Evolutionary conservation across 352 stramenopile genomes (phyloP).

Genomic region (Phytopythium boreale): DNA sequence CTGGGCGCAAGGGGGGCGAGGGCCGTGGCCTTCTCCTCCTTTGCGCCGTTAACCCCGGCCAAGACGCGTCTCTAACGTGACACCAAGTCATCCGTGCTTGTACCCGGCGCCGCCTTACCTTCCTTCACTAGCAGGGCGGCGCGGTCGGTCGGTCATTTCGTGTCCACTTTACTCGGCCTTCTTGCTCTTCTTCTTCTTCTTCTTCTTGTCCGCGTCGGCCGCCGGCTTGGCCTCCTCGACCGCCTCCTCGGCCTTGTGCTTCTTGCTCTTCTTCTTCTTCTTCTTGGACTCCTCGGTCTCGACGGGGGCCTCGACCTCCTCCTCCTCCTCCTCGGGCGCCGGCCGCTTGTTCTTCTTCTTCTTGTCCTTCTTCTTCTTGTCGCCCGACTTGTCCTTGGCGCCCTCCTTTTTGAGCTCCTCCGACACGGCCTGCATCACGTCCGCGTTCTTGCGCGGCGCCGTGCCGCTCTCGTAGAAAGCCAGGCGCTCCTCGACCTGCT

Average conservation of each 20-base stretch:
- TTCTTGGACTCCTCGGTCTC: slow-evolving; percentile 74
- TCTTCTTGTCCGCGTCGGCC: slow-evolving; percentile 58
- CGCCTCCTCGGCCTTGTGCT: slow-evolving; percentile 27
- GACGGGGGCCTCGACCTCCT: slow-evolving; percentile 53
- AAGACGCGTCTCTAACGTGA: slow-evolving; percentile 9
- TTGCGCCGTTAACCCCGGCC: too few species aligned
- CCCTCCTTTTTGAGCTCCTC: slow-evolving; percentile 81
- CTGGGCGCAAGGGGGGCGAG: neutral
- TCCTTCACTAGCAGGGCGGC: neutral
- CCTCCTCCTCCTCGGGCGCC: slow-evolving; percentile 51
- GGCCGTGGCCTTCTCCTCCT: neutral
- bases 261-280: slow-evolving; percentile 33
- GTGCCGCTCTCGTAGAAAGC: slow-evolving; percentile 99
- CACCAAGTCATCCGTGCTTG: slow-evolving; percentile 3
- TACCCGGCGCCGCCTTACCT: neutral
- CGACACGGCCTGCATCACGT: slow-evolving; percentile 98
- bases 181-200: slow-evolving; percentile 78
- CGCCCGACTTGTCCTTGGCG: slow-evolving; percentile 49
- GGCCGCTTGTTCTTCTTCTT: slow-evolving; percentile 85
- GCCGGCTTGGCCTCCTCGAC: slow-evolving; percentile 11
- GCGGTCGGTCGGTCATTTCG: slow-evolving; percentile 3
- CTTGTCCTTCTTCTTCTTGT: slow-evolving; percentile 76
- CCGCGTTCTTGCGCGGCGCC: slow-evolving; percentile 97
- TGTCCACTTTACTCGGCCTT: slow-evolving; percentile 54
- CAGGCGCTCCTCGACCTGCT: slow-evolving; percentile 99